Conservation (phyloP, 768 basidiomycete genomes). For the Rhizopogon roseolus region DNA sequence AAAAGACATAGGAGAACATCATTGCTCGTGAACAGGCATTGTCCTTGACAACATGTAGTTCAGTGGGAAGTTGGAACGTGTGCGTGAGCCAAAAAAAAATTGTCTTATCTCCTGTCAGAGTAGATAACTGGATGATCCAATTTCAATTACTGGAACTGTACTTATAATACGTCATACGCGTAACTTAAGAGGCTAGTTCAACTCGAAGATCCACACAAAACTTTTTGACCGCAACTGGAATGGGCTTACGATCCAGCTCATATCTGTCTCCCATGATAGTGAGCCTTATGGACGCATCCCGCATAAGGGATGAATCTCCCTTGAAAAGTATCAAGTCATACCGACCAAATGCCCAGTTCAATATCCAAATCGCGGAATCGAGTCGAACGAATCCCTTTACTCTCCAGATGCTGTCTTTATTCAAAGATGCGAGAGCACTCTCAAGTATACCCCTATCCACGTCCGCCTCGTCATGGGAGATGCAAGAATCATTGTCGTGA, state of each 20-base stretch:
- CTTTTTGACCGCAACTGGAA: slow-evolving; percentile 34
- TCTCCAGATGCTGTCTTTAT: slow-evolving; percentile 71
- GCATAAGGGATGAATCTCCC: slow-evolving; percentile 13
- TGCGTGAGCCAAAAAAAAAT: slow-evolving; percentile 10
- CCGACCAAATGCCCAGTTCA: slow-evolving; percentile 95
- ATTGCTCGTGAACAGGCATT: neutral
- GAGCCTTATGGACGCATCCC: slow-evolving; percentile 44
- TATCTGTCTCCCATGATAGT: slow-evolving; percentile 94
- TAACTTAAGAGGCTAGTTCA: slow-evolving; percentile 27
- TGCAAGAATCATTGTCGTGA: slow-evolving; percentile 4
- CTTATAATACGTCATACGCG: neutral
- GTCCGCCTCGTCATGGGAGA: slow-evolving; percentile 7
- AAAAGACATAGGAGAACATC: slow-evolving; percentile 28
- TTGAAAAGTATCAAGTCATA: slow-evolving; percentile 56
- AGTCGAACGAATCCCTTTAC: slow-evolving; percentile 84
- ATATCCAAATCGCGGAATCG: slow-evolving; percentile 39
- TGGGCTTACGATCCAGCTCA: slow-evolving; percentile 48
- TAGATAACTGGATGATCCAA: neutral
- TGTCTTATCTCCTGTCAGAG: slow-evolving; percentile 10
- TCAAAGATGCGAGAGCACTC: slow-evolving; percentile 44
- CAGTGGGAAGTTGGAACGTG: slow-evolving; percentile 6
- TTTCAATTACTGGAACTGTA: neutral
- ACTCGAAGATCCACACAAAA: slow-evolving; percentile 47
- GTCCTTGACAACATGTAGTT: slow-evolving; percentile 4
- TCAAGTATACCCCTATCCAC: slow-evolving; percentile 36